A percentile compares a stretch with the other conserved stretches of the same genome.
These are phyloP conservation scores for Trichophyton benhamiae DNA, from an alignment of 2,329 filamentous ascomycete species.

Conservation along the genomic window DNA sequence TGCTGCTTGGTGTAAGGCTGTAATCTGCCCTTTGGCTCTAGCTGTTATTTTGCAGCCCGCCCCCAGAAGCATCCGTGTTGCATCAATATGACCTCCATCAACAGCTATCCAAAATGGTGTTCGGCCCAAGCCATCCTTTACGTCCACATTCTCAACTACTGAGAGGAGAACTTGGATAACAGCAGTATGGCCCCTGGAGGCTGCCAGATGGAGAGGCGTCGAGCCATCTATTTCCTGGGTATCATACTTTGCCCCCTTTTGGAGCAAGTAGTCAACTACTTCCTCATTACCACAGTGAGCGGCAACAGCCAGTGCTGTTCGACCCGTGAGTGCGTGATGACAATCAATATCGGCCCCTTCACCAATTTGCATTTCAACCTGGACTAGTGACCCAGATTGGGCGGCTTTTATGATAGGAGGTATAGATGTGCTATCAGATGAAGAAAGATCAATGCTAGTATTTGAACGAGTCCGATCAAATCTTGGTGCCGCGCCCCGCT, in stretches of 20 bases:
- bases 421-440: slow-evolving; percentile 19
- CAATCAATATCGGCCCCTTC: slow-evolving; percentile 22
- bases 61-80: slow-evolving; percentile 22
- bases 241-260: slow-evolving; percentile 21
- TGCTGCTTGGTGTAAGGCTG: slow-evolving; percentile 24
- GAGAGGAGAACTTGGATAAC: slow-evolving; percentile 24
- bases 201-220: slow-evolving; percentile 27
- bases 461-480: slow-evolving; percentile 11
- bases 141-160: slow-evolving; percentile 22
- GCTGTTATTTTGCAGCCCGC: slow-evolving; percentile 21
- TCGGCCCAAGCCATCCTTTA: slow-evolving; percentile 21
- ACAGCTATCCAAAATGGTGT: slow-evolving; percentile 28
- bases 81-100: slow-evolving; percentile 25
- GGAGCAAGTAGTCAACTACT: slow-evolving; percentile 24
- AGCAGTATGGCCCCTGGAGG: slow-evolving; percentile 24
- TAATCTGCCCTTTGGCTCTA: slow-evolving; percentile 23
- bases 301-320: slow-evolving; percentile 29
- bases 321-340: slow-evolving; percentile 21
- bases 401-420: slow-evolving; percentile 27
- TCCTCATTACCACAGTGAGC: slow-evolving; percentile 30
- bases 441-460: slow-evolving; percentile 27
- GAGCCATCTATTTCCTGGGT: slow-evolving; percentile 21
- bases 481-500: background rate
- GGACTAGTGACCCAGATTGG: slow-evolving; percentile 23
- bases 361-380: slow-evolving; percentile 25